Conservation (phyloP, 2,329 filamentous ascomycete genomes). For the Cercospora sp. region DNA sequence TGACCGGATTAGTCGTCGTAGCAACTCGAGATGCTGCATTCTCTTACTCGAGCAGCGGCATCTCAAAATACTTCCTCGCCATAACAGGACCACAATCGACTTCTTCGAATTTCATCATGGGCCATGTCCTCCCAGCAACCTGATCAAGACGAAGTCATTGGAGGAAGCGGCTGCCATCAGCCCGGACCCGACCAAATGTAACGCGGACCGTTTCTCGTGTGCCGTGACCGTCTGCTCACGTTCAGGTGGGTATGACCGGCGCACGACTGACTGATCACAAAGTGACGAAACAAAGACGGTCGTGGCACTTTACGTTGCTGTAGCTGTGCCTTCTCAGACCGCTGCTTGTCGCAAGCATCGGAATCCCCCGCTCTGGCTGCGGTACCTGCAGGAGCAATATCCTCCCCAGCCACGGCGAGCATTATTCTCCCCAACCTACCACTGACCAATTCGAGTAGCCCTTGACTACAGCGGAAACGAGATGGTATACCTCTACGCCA, state of each 20-base stretch:
- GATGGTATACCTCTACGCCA: neutral
- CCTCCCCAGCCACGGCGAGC: neutral
- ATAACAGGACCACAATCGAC: neutral
- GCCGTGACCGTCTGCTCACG: neutral
- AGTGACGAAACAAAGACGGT: neutral
- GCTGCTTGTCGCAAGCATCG: neutral
- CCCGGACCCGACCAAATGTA: neutral
- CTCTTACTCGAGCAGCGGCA: neutral
- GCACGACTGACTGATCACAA: neutral
- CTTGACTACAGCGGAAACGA: neutral
- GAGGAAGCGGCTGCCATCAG: neutral
- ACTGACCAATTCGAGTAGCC: neutral
- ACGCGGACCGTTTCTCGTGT: neutral
- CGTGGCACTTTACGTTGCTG: neutral
- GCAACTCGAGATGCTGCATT: neutral
- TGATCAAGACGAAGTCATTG: neutral
- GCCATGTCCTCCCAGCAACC: neutral
- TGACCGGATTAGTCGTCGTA: neutral
- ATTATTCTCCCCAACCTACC: neutral
- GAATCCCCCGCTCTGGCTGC: neutral
- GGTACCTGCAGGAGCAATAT: neutral
- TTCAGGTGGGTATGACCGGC: neutral
- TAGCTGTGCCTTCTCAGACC: neutral
- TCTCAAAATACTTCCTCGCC: neutral
- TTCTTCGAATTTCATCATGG: neutral